Evolutionary conservation across 2,329 filamentous ascomycete species (phyloP).

Genomic region (Colletotrichum sp.): DNA sequence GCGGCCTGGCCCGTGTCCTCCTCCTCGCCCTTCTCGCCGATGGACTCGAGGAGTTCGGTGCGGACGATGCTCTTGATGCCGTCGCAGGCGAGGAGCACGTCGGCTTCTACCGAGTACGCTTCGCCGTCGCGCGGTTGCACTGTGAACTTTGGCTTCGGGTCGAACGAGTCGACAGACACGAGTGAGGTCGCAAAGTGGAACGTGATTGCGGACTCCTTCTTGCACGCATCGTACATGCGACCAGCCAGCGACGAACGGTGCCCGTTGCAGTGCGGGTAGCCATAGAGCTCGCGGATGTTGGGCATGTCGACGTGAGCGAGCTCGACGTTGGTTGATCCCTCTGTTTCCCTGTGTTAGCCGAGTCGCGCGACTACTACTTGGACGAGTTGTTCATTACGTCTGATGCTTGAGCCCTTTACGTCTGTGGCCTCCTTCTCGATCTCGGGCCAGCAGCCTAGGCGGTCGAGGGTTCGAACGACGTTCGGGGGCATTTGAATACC

Average conservation of each 20-base stretch:
- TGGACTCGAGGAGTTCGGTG: conserved; percentile 57
- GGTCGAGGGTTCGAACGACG: conserved; percentile 77
- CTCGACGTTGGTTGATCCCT: conserved; percentile 72
- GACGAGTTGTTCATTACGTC: conserved; percentile 47
- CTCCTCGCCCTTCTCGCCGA: conserved; percentile 58
- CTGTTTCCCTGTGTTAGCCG: conserved; percentile 32
- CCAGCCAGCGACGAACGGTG: conserved; percentile 76
- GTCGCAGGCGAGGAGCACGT: conserved; percentile 59
- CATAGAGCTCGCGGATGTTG: conserved; percentile 71
- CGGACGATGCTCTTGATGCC: conserved; percentile 60
- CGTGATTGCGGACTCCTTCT: conserved; percentile 63
- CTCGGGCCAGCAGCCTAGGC: conserved; percentile 73
- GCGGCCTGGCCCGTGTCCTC: conserved; percentile 77
- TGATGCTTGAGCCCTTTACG: conserved; percentile 74
- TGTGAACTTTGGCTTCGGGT: conserved; percentile 64
- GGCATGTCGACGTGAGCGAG: conserved; percentile 73
- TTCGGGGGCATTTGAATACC: conserved; percentile 87
- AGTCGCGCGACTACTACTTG: background rate
- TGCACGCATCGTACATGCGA: conserved; percentile 74
- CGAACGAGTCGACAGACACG: conserved; percentile 62
- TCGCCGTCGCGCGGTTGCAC: conserved; percentile 62
- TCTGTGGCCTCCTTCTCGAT: conserved; percentile 76
- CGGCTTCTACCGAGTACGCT: conserved; percentile 57
- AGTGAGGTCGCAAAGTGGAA: conserved; percentile 72
- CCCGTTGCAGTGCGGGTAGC: conserved; percentile 80